These are phyloP conservation scores for Patellifolia procumbens DNA, from an alignment of 179 eudicot species.

Conservation along the genomic window DNA sequence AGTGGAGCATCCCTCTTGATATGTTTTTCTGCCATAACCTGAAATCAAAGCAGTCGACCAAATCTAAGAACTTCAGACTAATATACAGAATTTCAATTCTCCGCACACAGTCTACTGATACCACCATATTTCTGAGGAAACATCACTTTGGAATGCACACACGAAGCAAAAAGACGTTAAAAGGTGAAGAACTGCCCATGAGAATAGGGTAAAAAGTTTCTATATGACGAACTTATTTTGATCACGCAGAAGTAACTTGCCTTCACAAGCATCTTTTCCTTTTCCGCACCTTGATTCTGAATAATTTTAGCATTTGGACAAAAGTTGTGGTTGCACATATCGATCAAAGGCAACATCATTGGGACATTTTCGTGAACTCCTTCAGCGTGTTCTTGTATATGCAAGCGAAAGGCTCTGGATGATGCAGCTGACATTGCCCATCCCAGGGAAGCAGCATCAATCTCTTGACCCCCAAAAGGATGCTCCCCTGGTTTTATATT, in stretches of 20 bases:
- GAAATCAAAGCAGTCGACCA: constrained; percentile 21
- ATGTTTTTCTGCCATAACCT: constrained; percentile 75
- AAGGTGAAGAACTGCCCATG: neutral
- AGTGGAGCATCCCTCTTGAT: constrained; percentile 60
- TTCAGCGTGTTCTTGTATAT: constrained; percentile 52
- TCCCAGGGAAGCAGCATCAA: constrained; percentile 85
- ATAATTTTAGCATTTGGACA: constrained; percentile 76
- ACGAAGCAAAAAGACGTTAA: neutral
- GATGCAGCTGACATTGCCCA: constrained; percentile 99
- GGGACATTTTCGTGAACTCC: constrained; percentile 55
- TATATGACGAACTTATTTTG: neutral
- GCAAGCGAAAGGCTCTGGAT: constrained; percentile 87
- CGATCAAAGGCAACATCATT: constrained; percentile 95
- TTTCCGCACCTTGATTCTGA: constrained; percentile 52
- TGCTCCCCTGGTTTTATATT: constrained; percentile 54
- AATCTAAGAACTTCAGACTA: neutral
- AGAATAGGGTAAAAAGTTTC: neutral
- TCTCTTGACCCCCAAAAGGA: constrained; percentile 80
- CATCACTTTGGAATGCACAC: neutral
- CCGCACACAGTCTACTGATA: neutral
- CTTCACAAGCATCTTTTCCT: constrained; percentile 67
- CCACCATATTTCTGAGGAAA: neutral
- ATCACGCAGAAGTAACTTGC: constrained; percentile 32
- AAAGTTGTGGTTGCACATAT: constrained; percentile 98
- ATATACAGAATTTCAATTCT: neutral